These are phyloP conservation scores for Yamagishiella unicocca DNA, from an alignment of 139 green algal genomes.

Conservation along the genomic window DNA sequence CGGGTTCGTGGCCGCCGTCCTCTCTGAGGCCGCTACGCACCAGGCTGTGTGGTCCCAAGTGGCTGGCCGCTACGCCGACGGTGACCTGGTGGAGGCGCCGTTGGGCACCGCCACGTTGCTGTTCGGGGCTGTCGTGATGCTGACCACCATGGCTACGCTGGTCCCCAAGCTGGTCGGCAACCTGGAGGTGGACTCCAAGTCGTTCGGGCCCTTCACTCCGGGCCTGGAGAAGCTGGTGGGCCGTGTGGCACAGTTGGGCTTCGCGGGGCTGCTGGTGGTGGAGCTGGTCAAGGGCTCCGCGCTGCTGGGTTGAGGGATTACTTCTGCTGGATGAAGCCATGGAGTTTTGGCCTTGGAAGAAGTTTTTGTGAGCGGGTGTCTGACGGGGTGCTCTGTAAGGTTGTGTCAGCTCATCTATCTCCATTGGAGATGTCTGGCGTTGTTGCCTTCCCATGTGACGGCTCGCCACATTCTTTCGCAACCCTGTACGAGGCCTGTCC, in stretches of 20 bases:
- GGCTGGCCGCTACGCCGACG: slow-evolving; percentile 45
- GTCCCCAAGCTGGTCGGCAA: slow-evolving; percentile 40
- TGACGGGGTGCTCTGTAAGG: no score
- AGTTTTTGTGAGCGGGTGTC: neutral
- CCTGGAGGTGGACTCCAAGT: neutral
- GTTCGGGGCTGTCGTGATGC: slow-evolving; percentile 41
- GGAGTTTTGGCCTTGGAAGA: neutral
- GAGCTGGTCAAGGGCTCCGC: slow-evolving; percentile 49
- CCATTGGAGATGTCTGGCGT: no score
- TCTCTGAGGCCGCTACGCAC: slow-evolving; percentile 42
- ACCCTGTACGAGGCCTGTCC: no score
- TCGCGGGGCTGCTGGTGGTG: slow-evolving; percentile 40
- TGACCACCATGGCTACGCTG: slow-evolving; percentile 53
- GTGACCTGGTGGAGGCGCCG: slow-evolving; percentile 46
- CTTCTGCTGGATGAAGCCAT: neutral
- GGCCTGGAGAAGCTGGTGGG: slow-evolving; percentile 46
- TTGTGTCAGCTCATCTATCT: no score
- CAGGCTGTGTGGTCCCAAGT: slow-evolving; percentile 48
- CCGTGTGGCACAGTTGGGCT: slow-evolving; percentile 54
- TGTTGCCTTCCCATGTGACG: neutral
- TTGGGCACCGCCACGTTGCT: slow-evolving; percentile 14
- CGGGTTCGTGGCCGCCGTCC: slow-evolving; percentile 47
- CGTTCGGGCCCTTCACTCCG: slow-evolving; percentile 59
- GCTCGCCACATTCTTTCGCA: neutral
- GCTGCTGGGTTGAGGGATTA: slow-evolving; percentile 33